Evolutionary conservation across 306 rosid species (phyloP).

Genomic region (Gleditsia sinensis): DNA sequence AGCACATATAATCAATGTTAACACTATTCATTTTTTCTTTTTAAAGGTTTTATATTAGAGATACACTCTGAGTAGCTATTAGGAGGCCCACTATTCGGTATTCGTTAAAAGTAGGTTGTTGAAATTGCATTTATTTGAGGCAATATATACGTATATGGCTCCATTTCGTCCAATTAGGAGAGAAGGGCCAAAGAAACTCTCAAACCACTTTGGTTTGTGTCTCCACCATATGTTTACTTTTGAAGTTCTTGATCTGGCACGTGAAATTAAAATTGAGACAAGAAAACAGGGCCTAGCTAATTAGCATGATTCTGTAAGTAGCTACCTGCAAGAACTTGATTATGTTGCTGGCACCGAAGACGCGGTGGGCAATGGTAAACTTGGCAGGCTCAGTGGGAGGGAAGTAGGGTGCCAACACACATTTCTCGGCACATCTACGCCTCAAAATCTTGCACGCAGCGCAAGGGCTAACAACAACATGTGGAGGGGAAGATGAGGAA

Average conservation of each 20-base stretch:
- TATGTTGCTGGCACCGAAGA: slow-evolving; percentile 95
- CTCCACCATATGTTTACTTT: neutral
- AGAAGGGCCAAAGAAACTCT: neutral
- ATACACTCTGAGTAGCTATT: too few species aligned
- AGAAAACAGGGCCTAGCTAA: too few species aligned
- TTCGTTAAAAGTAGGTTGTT: slow-evolving; percentile 33
- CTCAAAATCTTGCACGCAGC: slow-evolving; percentile 91
- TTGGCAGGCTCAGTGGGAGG: slow-evolving; percentile 93
- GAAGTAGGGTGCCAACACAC: slow-evolving; percentile 91
- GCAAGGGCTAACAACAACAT: slow-evolving; percentile 71
- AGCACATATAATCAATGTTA: too few species aligned
- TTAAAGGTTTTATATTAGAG: too few species aligned
- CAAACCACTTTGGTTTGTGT: neutral
- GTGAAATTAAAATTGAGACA: too few species aligned
- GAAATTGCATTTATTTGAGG: slow-evolving; percentile 26
- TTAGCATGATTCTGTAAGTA: too few species aligned
- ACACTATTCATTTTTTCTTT: neutral
- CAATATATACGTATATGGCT: too few species aligned
- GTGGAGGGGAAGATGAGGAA: slow-evolving; percentile 40
- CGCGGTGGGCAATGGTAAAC: slow-evolving; percentile 89
- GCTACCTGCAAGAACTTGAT: slow-evolving; percentile 90
- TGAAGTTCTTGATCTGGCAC: too few species aligned
- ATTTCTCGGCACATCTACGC: slow-evolving; percentile 82
- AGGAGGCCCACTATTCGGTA: slow-evolving; percentile 27
- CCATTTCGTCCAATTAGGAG: too few species aligned